These are phyloP conservation scores for Xylaria grammica DNA, from an alignment of 495 filamentous ascomycete genomes.

Conservation along the genomic window DNA sequence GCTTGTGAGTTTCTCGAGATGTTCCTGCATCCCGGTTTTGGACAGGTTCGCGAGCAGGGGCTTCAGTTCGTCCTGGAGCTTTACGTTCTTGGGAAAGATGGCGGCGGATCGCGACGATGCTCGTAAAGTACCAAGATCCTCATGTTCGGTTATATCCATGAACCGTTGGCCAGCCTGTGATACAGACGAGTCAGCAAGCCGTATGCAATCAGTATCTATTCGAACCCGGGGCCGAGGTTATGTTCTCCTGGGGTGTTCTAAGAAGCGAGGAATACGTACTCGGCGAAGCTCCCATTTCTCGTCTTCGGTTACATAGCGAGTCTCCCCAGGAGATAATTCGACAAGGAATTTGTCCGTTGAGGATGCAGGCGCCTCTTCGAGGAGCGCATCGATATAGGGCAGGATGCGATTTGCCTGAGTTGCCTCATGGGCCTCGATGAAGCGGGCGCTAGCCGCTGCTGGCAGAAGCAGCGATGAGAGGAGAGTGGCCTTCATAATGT, in stretches of 20 bases:
- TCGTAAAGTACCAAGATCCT: constrained; percentile 57
- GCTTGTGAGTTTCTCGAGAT: constrained; percentile 77
- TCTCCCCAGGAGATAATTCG: constrained; percentile 85
- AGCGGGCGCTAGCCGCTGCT: constrained; percentile 54
- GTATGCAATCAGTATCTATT: background rate
- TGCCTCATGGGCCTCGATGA: constrained; percentile 53
- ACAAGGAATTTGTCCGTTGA: constrained; percentile 69
- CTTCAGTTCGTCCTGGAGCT: constrained; percentile 67
- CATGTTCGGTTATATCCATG: constrained; percentile 88
- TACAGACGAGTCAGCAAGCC: constrained; percentile 22
- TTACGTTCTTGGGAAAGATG: constrained; percentile 70
- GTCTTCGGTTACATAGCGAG: constrained; percentile 86
- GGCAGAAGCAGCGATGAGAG: constrained; percentile 55
- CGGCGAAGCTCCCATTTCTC: constrained; percentile 91
- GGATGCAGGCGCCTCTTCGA: constrained; percentile 38
- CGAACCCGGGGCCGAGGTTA: background rate
- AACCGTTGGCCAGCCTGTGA: constrained; percentile 80
- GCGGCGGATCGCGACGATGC: constrained; percentile 49
- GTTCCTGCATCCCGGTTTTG: constrained; percentile 76
- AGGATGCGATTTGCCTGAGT: constrained; percentile 48
- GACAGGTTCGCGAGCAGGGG: constrained; percentile 70
- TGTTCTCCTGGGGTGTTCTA: no score
- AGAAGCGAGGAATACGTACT: constrained; percentile 55
- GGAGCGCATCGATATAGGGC: constrained; percentile 40
- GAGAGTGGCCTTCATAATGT: constrained; percentile 50